Evolutionary conservation across 768 basidiomycete species (phyloP).

Genomic region (Tremella yokohamensis): DNA sequence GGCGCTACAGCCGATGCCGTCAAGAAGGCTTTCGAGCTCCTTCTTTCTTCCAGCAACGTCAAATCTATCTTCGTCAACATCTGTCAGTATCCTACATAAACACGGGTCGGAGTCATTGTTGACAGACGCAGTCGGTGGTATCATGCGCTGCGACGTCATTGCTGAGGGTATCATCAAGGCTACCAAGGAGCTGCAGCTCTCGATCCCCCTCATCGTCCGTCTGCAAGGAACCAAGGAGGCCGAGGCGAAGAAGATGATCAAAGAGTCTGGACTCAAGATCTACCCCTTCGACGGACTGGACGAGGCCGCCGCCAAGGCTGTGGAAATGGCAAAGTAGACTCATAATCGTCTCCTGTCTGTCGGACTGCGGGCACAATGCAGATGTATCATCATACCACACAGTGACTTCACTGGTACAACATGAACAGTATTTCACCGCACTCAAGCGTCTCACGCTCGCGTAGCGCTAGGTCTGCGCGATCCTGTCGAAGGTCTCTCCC

Average conservation of each 20-base stretch:
- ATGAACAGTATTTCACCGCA: background rate
- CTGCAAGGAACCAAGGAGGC: conserved; percentile 95
- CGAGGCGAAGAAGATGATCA: conserved; percentile 97
- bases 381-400: conserved; percentile 1
- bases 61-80: conserved; percentile 97
- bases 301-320: conserved; percentile 66
- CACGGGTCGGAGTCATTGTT: background rate
- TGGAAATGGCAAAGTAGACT: conserved; percentile 46
- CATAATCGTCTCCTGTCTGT: too few species aligned
- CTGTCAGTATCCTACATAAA: conserved; percentile 28
- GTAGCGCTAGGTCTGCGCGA: too few species aligned
- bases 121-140: conserved; percentile 59
- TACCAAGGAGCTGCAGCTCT: conserved; percentile 80
- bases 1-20: conserved; percentile 99
- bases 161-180: conserved; percentile 89
- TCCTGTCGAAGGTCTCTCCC: too few species aligned
- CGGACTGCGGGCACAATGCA: background rate
- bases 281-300: conserved; percentile 89
- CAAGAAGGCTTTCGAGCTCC: conserved; percentile 97
- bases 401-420: background rate
- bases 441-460: too few species aligned
- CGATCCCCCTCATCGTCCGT: conserved; percentile 84
- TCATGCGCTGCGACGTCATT: conserved; percentile 88
- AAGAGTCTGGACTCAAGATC: conserved; percentile 85
- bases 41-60: conserved; percentile 83